Evolutionary conservation across 768 basidiomycete species (phyloP).

Genomic region (Asterophora parasitica): DNA sequence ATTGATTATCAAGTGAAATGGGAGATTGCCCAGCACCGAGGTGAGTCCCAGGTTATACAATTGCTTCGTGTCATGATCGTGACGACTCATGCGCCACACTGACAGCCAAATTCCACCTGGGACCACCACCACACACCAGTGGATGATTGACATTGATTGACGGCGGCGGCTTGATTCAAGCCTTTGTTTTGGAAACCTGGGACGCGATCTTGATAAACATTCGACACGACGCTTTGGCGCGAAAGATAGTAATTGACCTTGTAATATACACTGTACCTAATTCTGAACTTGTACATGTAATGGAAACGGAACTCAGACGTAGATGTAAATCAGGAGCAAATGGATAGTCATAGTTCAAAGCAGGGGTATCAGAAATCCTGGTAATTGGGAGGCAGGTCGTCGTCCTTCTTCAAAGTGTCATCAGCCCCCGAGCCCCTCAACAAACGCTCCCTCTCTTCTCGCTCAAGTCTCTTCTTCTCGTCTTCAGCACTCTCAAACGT

Average conservation of each 20-base stretch:
- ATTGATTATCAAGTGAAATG: conserved; percentile 9
- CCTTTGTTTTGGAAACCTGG: neutral
- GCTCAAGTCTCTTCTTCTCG: conserved; percentile 60
- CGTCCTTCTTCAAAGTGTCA: conserved; percentile 20
- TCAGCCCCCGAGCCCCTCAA: conserved; percentile 19
- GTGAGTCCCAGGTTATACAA: neutral
- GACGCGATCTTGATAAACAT: neutral
- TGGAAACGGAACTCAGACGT: neutral
- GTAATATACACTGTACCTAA: conserved; percentile 9
- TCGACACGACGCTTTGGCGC: neutral
- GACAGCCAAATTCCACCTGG: conserved; percentile 5
- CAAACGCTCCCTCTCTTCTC: conserved; percentile 61
- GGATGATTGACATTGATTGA: too few species aligned
- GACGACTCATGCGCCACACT: conserved; percentile 15
- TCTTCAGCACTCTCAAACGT: conserved; percentile 49
- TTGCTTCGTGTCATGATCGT: neutral
- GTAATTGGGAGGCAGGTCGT: conserved; percentile 46
- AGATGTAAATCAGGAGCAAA: neutral
- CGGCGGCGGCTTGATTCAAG: too few species aligned
- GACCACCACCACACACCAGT: conserved; percentile 3
- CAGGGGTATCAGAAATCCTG: conserved; percentile 28
- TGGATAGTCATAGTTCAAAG: neutral
- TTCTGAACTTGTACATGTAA: conserved; percentile 10
- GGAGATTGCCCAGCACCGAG: conserved; percentile 14
- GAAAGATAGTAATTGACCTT: neutral